Percentiles rank a stretch among this genome's conserved stretches.
phyloP scores from a whole-genome alignment of 805 yeast genomes.

The Saccharomycopsis sp. region DNA sequence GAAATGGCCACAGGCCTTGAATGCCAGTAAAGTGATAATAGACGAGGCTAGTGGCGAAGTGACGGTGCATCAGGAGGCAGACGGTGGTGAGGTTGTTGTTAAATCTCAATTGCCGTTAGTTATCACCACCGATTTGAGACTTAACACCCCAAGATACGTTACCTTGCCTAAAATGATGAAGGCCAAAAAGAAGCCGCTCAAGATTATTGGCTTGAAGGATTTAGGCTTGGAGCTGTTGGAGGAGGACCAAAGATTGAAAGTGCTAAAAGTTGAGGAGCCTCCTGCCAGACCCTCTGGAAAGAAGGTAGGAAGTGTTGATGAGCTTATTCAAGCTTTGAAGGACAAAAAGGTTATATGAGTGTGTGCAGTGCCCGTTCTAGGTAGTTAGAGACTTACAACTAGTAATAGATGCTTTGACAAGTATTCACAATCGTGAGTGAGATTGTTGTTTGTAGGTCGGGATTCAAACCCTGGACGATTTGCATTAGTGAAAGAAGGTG shows the following conservation, averaged over 20 bases:
- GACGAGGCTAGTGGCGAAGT: constrained; percentile 32
- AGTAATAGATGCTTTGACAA: too few relatives aligned
- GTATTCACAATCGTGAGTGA: too few relatives aligned
- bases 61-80: constrained; percentile 84
- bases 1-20: constrained; percentile 21
- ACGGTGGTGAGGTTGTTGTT: constrained; percentile 87
- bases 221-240: constrained; percentile 65
- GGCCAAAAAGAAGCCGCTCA: constrained; percentile 92
- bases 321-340: constrained; percentile 69
- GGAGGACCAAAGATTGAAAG: constrained; percentile 54
- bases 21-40: constrained; percentile 19
- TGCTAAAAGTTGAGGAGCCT: constrained; percentile 73
- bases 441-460: too few relatives aligned
- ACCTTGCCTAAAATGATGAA: constrained; percentile 95
- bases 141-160: constrained; percentile 95
- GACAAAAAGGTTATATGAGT: constrained; percentile 60
- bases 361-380: background rate
- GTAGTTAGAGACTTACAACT: background rate
- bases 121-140: constrained; percentile 86
- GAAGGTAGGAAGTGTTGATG: constrained; percentile 76
- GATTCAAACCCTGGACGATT: too few relatives aligned
- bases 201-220: constrained; percentile 51
- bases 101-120: constrained; percentile 75
- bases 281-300: constrained; percentile 75
- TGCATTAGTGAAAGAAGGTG: too few relatives aligned